Evolutionary conservation across 2,329 filamentous ascomycete species (phyloP).

Genomic region (Fusarium torreyae): DNA sequence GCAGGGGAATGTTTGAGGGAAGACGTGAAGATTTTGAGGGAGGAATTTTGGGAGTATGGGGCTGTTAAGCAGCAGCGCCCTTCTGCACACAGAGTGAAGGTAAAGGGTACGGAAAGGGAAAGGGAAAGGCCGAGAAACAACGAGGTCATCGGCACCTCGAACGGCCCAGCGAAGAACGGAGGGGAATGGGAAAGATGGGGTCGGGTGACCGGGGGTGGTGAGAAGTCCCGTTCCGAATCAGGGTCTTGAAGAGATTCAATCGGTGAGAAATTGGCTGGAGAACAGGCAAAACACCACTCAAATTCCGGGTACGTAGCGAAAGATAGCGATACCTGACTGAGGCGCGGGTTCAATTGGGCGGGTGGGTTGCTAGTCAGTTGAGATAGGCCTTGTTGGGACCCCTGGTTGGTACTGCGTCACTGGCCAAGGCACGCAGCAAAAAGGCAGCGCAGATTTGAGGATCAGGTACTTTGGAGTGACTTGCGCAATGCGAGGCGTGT

Average conservation of each 20-base stretch:
- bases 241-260: constrained; percentile 41
- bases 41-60: constrained; percentile 88
- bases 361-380: constrained; percentile 39
- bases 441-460: constrained; percentile 29
- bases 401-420: constrained; percentile 46
- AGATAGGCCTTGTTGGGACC: constrained; percentile 43
- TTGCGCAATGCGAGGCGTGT: constrained; percentile 28
- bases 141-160: constrained; percentile 52
- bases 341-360: constrained; percentile 34
- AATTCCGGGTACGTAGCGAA: constrained; percentile 6
- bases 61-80: constrained; percentile 85
- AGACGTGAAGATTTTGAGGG: constrained; percentile 77
- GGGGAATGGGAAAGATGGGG: constrained; percentile 49
- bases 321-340: constrained; percentile 36
- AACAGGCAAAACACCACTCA: constrained; percentile 23
- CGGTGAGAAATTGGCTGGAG: constrained; percentile 13
- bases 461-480: constrained; percentile 49
- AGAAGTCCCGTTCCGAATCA: constrained; percentile 40
- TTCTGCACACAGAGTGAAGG: constrained; percentile 62
- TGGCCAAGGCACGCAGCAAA: constrained; percentile 24
- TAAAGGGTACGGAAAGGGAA: constrained; percentile 53
- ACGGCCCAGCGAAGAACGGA: constrained; percentile 47
- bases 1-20: constrained; percentile 88
- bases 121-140: constrained; percentile 41
- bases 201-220: constrained; percentile 50